Conservation (phyloP, 1,284 basidiomycete species). For the Ganoderma resinaceum region DNA sequence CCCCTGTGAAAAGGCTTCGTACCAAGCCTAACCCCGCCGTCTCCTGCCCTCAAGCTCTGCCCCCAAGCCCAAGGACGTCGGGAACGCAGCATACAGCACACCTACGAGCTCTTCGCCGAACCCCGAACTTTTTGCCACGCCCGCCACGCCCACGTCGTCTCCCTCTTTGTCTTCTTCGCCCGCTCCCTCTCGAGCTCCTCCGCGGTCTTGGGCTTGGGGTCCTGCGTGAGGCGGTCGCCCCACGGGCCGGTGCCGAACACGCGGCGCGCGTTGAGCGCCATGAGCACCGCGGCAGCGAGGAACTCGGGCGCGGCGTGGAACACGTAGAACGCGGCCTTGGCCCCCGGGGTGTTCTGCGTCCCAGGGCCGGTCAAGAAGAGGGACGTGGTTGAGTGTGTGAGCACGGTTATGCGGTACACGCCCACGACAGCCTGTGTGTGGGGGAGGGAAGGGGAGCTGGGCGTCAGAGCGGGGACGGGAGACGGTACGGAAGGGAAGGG, state of each 20-base stretch:
- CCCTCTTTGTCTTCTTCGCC: not conserved
- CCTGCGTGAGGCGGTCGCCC: conserved; percentile 34
- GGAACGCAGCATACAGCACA: too few species aligned
- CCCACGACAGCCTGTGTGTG: not conserved
- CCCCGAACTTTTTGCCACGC: not conserved
- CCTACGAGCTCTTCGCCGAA: not conserved
- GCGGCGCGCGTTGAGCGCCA: conserved; percentile 45
- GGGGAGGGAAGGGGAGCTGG: not conserved
- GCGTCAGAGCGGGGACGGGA: not conserved
- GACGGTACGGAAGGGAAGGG: too few species aligned
- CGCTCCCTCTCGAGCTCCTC: not conserved
- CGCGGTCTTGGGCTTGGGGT: conserved; percentile 6
- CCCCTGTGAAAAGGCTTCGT: too few species aligned
- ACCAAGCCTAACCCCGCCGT: too few species aligned
- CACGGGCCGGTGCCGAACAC: conserved; percentile 47
- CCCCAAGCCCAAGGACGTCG: too few species aligned
- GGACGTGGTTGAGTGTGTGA: conserved; percentile 12
- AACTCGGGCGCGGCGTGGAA: conserved; percentile 53
- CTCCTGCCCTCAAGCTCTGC: too few species aligned
- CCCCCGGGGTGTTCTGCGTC: conserved; percentile 12
- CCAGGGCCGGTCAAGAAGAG: conserved; percentile 17
- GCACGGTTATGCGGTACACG: conserved; percentile 13
- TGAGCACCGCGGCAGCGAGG: conserved; percentile 42
- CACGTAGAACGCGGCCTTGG: conserved; percentile 51
- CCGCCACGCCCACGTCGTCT: not conserved